phyloP scores from a whole-genome alignment of 345 rosid species.

The Brassica juncea region DNA sequence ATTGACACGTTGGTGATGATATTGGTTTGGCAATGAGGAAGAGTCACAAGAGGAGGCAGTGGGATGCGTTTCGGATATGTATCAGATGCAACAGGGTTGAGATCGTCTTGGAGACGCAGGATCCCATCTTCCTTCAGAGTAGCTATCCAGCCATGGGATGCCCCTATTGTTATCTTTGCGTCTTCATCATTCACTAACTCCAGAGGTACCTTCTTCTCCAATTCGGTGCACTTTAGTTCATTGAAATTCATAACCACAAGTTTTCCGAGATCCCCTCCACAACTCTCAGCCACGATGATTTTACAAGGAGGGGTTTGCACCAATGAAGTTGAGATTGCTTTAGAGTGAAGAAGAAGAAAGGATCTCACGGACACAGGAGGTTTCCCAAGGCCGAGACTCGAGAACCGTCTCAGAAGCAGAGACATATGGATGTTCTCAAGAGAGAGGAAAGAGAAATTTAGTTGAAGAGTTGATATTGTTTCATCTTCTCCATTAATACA shows the following conservation, averaged over 20 bases:
- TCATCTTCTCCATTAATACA: too few species aligned
- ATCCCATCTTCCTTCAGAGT: neutral
- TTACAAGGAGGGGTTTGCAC: neutral
- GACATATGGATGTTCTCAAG: too few species aligned
- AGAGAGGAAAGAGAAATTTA: neutral
- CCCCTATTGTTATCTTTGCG: neutral
- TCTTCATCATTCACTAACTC: neutral
- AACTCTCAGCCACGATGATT: neutral
- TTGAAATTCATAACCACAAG: neutral
- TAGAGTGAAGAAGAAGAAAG: neutral
- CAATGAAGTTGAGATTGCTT: neutral
- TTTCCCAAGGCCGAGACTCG: neutral
- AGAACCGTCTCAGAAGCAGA: neutral
- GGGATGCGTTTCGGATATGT: neutral
- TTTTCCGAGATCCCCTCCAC: neutral
- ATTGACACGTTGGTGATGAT: neutral
- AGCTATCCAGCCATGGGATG: neutral
- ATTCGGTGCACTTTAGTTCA: neutral
- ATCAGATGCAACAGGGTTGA: too few species aligned
- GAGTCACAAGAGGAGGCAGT: neutral
- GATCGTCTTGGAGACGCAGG: neutral
- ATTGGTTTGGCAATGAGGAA: neutral
- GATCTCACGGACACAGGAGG: neutral
- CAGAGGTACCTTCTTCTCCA: neutral
- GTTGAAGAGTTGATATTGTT: too few species aligned